Base-by-base conservation (phyloP, 768 basidiomycete genomes). In the Macrolepiota dolichaula region DNA sequence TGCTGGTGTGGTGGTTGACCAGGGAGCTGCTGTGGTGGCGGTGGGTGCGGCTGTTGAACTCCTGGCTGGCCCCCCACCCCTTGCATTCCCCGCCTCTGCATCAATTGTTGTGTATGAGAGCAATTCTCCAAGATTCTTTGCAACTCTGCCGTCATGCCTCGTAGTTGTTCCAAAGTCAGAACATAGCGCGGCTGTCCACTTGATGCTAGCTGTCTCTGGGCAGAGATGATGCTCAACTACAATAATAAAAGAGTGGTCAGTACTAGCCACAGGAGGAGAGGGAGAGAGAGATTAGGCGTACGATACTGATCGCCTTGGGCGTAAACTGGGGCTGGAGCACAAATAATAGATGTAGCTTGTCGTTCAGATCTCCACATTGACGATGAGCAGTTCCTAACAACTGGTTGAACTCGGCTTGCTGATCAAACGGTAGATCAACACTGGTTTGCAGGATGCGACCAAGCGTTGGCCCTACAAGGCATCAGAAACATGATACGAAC, bases 251-350 rank as follows among this genome's bases (percentile, higher is more conserved):
- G 42, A n/a, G 55, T 49, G 66, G 59, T 53, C 35, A 36, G 24
- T 50, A 55, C 37, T n/a, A 51, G 17, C 22, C 5, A 24, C 38
- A 37, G 27, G 11, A 59, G 7, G 49, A 12, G 59, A 35, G 61
- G 9, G 46, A 27, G 53, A 12, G 59, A 35, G 61, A 9, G 46
- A 27, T 52, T 32, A 3, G 29, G 74, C 86, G 62, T 66, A 89
- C 89, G 56, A 87, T 85, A 12, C 75, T 69, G 37, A 87, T 74
- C 32, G 83, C 69, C 70, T 74, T 83, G 68, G 76, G 80, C 53
- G 88, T 74, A 47, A 72, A 42, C 42, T 74, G 74, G 67, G 79
- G 81, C 51, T 83, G 65, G 47, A 85, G 69, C 22, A 77, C 66
- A 55, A 73, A 71, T 63, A 80, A 77, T 72, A 83, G 71, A 2